These are phyloP conservation scores for Solanum acaule DNA, from an alignment of 257 asterid genomes.

Conservation along the genomic window DNA sequence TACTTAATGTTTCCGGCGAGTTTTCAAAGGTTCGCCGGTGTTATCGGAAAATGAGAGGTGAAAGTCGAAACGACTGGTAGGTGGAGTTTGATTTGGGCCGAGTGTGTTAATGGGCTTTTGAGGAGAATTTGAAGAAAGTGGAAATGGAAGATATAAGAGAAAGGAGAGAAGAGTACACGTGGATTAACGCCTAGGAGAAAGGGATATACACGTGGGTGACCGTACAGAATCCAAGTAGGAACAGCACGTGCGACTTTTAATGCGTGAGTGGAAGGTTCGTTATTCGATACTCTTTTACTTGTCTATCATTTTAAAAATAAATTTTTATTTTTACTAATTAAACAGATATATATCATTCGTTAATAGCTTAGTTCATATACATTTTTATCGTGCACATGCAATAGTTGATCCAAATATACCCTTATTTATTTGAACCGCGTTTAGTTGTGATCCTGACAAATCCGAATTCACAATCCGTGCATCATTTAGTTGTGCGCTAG, in stretches of 20 bases:
- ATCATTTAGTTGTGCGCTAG: background rate
- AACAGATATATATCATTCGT: too few relatives aligned
- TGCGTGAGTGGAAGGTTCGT: conserved; percentile 52
- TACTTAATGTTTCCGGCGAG: background rate
- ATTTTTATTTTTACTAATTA: too few relatives aligned
- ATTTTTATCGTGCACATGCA: background rate
- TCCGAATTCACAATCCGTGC: fast-evolving
- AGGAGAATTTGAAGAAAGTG: background rate
- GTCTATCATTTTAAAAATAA: too few relatives aligned
- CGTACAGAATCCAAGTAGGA: conserved; percentile 31
- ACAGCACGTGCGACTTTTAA: conserved; percentile 54
- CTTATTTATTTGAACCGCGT: background rate
- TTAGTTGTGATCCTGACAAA: background rate
- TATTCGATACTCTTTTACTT: background rate
- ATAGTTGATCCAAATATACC: too few relatives aligned
- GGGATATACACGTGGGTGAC: conserved; percentile 51
- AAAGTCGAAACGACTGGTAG: background rate
- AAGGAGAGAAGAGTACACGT: background rate
- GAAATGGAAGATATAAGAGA: conserved; percentile 6
- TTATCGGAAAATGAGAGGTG: background rate
- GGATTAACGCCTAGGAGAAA: conserved; percentile 1
- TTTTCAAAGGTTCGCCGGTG: background rate
- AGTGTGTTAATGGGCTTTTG: background rate
- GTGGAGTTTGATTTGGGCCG: background rate
- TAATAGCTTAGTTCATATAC: background rate